Evolutionary conservation across 2,329 filamentous ascomycete species (phyloP).

Genomic region (Aspergillus nomiae): DNA sequence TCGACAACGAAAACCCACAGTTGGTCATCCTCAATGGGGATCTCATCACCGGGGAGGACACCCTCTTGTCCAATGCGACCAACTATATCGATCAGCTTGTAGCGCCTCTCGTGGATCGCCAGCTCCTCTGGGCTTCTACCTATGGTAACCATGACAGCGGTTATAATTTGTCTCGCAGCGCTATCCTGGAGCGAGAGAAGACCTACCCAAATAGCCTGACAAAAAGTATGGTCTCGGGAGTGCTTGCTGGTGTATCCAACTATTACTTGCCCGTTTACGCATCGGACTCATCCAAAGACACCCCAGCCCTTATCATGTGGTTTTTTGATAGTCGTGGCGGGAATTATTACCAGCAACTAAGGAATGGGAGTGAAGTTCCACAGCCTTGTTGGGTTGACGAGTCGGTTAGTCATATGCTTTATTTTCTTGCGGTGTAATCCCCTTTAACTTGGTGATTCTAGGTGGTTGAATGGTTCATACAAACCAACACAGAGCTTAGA

Average conservation of each 20-base stretch:
- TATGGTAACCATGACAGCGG: constrained; percentile 72
- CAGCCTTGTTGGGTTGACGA: constrained; percentile 44
- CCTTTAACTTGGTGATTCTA: constrained; percentile 3
- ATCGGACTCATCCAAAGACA: constrained; percentile 6
- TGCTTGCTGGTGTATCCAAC: constrained; percentile 51
- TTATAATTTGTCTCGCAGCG: constrained; percentile 56
- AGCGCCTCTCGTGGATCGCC: constrained; percentile 56
- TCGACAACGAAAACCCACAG: constrained; percentile 59
- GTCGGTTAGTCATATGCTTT: constrained; percentile 23
- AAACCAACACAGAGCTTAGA: constrained; percentile 33
- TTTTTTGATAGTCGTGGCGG: constrained; percentile 72
- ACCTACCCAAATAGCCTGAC: constrained; percentile 44
- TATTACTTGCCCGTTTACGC: constrained; percentile 57
- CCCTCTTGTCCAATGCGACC: constrained; percentile 55
- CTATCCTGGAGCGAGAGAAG: constrained; percentile 45
- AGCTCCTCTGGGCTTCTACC: constrained; percentile 65
- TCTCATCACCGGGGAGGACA: constrained; percentile 69
- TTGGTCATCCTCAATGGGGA: constrained; percentile 73
- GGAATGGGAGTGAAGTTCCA: too few species aligned
- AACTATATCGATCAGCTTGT: constrained; percentile 63
- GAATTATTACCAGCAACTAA: constrained; percentile 38
- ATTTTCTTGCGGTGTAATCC: too few species aligned
- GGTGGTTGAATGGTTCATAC: constrained; percentile 49
- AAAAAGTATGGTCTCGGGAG: constrained; percentile 43
- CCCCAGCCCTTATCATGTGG: constrained; percentile 61